These are phyloP conservation scores for Conticribra guillardii DNA, from an alignment of 108 stramenopile species.

Conservation along the genomic window DNA sequence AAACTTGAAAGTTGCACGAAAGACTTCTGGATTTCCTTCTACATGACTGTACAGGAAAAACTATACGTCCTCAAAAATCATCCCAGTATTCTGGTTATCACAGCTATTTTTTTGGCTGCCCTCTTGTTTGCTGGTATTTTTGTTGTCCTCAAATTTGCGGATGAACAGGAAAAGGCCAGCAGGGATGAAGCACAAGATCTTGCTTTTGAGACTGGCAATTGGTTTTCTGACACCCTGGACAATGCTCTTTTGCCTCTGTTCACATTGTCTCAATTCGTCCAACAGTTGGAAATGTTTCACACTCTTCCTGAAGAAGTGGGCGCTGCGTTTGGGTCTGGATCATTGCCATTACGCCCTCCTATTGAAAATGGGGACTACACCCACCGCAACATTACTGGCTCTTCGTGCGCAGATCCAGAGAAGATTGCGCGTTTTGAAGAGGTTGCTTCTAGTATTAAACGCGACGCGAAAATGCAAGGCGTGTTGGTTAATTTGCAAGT, in stretches of 20 bases:
- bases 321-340: constrained; percentile 8
- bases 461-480: constrained; percentile 37
- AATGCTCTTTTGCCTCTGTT: constrained; percentile 48
- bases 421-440: constrained; percentile 19
- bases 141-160: background rate
- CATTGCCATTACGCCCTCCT: background rate
- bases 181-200: constrained; percentile 27
- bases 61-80: background rate
- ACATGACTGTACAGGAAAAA: background rate
- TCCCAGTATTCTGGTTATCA: background rate
- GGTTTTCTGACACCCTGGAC: constrained; percentile 47
- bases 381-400: constrained; percentile 41
- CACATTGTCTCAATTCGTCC: constrained; percentile 47
- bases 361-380: background rate
- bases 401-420: constrained; percentile 33
- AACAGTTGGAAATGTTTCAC: constrained; percentile 30
- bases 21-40: background rate
- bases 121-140: background rate
- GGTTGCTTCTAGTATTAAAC: constrained; percentile 44
- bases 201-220: constrained; percentile 37
- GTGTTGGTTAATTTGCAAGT: constrained; percentile 46
- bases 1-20: background rate
- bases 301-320: constrained; percentile 31
- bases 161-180: background rate
- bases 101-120: background rate